Base-by-base conservation (phyloP, 257 asterid species). In the Petunia axillaris region DNA sequence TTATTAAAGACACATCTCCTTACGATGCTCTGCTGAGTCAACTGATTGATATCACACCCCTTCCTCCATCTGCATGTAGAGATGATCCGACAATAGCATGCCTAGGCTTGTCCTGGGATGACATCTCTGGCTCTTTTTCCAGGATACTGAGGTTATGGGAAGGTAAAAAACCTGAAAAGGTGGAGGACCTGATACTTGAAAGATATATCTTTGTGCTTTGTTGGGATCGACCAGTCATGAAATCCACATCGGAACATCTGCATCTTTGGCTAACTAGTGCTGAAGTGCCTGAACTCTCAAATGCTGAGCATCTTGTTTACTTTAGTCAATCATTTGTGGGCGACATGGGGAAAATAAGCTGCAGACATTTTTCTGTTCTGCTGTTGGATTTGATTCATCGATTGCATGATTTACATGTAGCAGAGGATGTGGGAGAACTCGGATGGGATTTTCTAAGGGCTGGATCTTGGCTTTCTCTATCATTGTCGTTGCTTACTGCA, bases 201-300 rank as follows among this genome's bases (percentile, higher is more conserved):
- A 91, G 99, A 10, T 96, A 93, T 82, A 66, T 91, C 80, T 94
- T 96, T 87, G 88, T 91, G 89, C 97, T 96, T 89, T 94, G 99
- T 85, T 93, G 97, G 97, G 99, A 92, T 83, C 81, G 88, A 76
- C 94, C 97, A 39, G 43, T 86, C 54, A 82, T 87, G 80, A 85
- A 84, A 75, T 85, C 94, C 52, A 79, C 87, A 37, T 71, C 80
- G 57, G 89, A 89, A 79, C 84, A 85, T 76, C 81, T 83, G 85
- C 84, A 84, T 55, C 84, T 80, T 79, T 80, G 84, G 82, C 83
- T 80, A 74, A 82, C 86, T 79, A 86, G 82, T 79, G 75, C 64
- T 70, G 82, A 80, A 67, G 87, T 80, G 81, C 89, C 91, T 75
- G 91, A 89, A 82, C 80, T 79, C 79, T 84, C 86, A 46, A 85